A percentile compares a stretch with the other conserved stretches of the same genome.
phyloP scores from a whole-genome alignment of 108 stramenopile species.

The Skeletonema tropicum region DNA sequence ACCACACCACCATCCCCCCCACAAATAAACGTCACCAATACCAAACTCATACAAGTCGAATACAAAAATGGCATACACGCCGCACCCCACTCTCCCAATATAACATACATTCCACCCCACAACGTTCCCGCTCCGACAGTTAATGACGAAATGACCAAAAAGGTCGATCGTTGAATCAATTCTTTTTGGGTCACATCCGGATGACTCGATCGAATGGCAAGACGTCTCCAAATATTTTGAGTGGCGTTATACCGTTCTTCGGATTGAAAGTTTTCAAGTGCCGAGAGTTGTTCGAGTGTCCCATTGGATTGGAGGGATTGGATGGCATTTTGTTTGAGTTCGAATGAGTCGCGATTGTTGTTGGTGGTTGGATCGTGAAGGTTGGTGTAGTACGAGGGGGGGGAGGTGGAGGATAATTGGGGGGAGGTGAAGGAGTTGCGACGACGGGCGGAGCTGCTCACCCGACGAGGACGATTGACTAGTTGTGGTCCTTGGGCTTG shows the following conservation, averaged over 20 bases:
- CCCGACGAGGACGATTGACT: too few relatives aligned
- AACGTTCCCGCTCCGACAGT: constrained; percentile 23
- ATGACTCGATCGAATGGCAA: constrained; percentile 20
- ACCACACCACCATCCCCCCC: neutral
- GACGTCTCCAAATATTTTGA: constrained; percentile 17
- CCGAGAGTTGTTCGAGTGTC: constrained; percentile 7
- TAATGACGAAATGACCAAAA: constrained; percentile 26
- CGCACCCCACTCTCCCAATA: constrained; percentile 24
- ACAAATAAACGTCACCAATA: constrained; percentile 17
- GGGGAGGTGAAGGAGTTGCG: too few relatives aligned
- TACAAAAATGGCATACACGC: constrained; percentile 34
- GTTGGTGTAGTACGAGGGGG: neutral
- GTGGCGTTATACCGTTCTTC: constrained; percentile 1
- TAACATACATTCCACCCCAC: constrained; percentile 35
- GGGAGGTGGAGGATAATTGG: neutral
- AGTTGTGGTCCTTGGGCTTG: too few relatives aligned
- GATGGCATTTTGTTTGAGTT: constrained; percentile 29
- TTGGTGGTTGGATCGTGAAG: neutral
- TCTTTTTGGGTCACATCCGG: constrained; percentile 37
- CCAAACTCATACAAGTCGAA: constrained; percentile 10
- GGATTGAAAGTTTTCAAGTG: neutral
- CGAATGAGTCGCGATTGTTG: constrained; percentile 12
- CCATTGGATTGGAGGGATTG: constrained; percentile 18
- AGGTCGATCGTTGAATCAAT: constrained; percentile 34
- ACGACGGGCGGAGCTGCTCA: too few relatives aligned